Evolutionary conservation across 805 yeast species (phyloP).

Genomic region (Ogataea neopini): DNA sequence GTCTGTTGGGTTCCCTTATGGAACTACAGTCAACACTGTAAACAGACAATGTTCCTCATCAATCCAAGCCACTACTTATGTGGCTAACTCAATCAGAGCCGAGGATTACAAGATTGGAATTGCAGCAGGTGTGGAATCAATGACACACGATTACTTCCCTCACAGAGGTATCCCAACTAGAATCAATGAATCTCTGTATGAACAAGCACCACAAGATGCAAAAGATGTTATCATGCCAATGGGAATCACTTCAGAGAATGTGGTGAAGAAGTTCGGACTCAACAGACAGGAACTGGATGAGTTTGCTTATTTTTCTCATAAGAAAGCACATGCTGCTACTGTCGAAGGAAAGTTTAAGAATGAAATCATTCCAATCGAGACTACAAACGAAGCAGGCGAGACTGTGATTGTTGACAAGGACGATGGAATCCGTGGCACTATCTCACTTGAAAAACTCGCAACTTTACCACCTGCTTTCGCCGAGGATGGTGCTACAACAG

Average conservation of each 20-base stretch:
- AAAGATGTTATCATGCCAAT: conserved; percentile 36
- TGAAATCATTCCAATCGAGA: conserved; percentile 30
- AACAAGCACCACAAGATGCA: conserved; percentile 34
- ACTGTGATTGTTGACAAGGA: conserved; percentile 25
- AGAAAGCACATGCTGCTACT: conserved; percentile 30
- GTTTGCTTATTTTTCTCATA: conserved; percentile 32
- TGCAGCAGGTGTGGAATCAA: conserved; percentile 46
- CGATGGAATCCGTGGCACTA: conserved; percentile 27
- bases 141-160: conserved; percentile 43
- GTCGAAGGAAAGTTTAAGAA: conserved; percentile 29
- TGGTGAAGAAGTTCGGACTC: conserved; percentile 29
- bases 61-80: conserved; percentile 39
- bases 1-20: conserved; percentile 35
- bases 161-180: conserved; percentile 40
- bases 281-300: conserved; percentile 31
- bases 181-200: conserved; percentile 28
- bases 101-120: conserved; percentile 37
- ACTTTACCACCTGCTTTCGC: conserved; percentile 31
- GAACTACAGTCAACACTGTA: conserved; percentile 38
- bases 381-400: conserved; percentile 15
- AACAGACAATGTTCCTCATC: conserved; percentile 44
- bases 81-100: conserved; percentile 34
- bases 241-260: conserved; percentile 36
- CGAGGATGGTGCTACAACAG: conserved; percentile 37
- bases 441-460: conserved; percentile 29